phyloP scores from a whole-genome alignment of 1,139 yeast genomes.

The Nakaseomyces glabratus region DNA sequence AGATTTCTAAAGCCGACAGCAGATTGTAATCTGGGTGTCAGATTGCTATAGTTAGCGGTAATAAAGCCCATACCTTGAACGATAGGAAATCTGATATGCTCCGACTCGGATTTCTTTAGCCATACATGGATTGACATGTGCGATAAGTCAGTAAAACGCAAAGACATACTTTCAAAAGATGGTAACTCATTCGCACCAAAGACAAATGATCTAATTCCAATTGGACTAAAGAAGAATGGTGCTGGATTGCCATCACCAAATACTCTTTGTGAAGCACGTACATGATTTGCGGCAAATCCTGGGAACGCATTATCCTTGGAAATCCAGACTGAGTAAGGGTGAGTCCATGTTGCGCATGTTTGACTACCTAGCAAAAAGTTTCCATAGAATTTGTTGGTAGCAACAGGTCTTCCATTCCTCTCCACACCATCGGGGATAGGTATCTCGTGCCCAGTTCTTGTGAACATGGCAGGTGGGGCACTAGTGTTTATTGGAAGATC shows the following conservation, averaged over 20 bases:
- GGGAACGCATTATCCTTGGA: conserved; percentile 35
- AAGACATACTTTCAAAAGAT: conserved; percentile 15
- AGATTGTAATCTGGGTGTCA: conserved; percentile 48
- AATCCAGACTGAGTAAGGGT: conserved; percentile 74
- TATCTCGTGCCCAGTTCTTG: conserved; percentile 33
- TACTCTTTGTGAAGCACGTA: conserved; percentile 48
- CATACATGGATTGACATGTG: conserved; percentile 30
- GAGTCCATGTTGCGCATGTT: conserved; percentile 61
- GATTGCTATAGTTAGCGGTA: conserved; percentile 49
- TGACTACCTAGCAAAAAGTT: conserved; percentile 64
- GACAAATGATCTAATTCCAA: conserved; percentile 31
- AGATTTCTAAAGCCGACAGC: conserved; percentile 55
- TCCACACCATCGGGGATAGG: conserved; percentile 40
- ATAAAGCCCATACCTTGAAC: conserved; percentile 68
- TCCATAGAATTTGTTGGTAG: conserved; percentile 79
- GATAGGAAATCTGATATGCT: conserved; percentile 31
- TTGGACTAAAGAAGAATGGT: conserved; percentile 28
- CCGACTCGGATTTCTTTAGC: conserved; percentile 21
- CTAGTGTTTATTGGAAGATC: conserved; percentile 3
- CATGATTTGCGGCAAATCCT: conserved; percentile 64
- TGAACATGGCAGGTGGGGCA: conserved; percentile 4
- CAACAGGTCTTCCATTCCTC: conserved; percentile 41
- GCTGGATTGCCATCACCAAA: conserved; percentile 33
- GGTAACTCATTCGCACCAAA: conserved; percentile 32
- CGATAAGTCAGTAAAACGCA: conserved; percentile 26